These are phyloP conservation scores for Delphinella strobiligena DNA, from an alignment of 2,329 filamentous ascomycete species.

Conservation along the genomic window DNA sequence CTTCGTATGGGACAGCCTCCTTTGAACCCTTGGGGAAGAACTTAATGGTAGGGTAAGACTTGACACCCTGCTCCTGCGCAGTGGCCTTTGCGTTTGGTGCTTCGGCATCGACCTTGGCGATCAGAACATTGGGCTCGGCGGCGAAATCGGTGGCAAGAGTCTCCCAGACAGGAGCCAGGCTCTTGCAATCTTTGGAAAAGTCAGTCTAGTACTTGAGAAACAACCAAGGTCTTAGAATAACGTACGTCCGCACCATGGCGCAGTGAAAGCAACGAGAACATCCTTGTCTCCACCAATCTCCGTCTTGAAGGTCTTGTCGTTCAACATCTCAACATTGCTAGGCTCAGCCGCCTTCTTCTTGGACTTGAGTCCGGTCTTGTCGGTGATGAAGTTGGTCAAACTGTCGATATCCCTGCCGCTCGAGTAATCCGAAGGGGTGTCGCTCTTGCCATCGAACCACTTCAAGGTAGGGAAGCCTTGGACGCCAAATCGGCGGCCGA, in stretches of 20 bases:
- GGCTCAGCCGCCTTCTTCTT: constrained; percentile 62
- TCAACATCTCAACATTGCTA: constrained; percentile 69
- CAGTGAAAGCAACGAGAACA: constrained; percentile 91
- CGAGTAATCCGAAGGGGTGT: constrained; percentile 72
- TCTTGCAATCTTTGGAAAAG: constrained; percentile 73
- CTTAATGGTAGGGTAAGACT: constrained; percentile 92
- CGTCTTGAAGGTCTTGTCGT: constrained; percentile 64
- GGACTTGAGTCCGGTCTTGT: constrained; percentile 76
- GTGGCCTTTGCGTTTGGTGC: constrained; percentile 70
- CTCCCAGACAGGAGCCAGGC: constrained; percentile 82
- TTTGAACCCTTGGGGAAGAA: constrained; percentile 83
- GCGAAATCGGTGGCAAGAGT: constrained; percentile 69
- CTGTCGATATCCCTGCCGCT: constrained; percentile 81
- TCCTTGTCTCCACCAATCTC: constrained; percentile 74
- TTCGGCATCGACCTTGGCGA: constrained; percentile 95
- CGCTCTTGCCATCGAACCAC: constrained; percentile 92
- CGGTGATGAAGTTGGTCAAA: constrained; percentile 64
- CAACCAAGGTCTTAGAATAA: too few relatives aligned
- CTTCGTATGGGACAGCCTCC: constrained; percentile 57
- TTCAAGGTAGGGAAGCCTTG: constrained; percentile 96
- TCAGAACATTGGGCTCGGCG: constrained; percentile 63
- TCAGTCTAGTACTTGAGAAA: constrained; percentile 10
- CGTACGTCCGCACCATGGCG: constrained; percentile 97
- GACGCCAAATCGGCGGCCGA: constrained; percentile 78
- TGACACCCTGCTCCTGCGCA: constrained; percentile 63